Evolutionary conservation across 2,329 filamentous ascomycete species (phyloP), one percentile per base, ranked within the genome.

Genomic region (Claviceps humidiphila): DNA sequence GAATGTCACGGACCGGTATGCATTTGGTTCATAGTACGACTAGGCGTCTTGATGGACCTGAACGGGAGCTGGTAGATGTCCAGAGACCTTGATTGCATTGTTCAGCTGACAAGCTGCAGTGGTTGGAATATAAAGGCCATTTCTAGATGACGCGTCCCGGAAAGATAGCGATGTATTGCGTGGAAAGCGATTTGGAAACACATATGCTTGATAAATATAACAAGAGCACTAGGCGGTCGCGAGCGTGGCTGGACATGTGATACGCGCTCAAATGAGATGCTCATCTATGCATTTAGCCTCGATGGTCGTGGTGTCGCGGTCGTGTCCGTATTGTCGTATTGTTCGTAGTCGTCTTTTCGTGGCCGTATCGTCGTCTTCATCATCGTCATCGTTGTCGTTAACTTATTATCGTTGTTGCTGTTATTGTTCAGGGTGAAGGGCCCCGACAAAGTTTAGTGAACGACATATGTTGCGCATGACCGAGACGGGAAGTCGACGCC

Each of bases 141-240:
- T 52, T 39, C 37, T 34, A 38, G 49, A 43, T 30, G 52, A 24
- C 26, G 42, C 38, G 24, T 47, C 14, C 30, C 9, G 30, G n/a
- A 17, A 20, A 43, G 43, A 20, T 44, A 52, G 54, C 26, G 38
- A 46, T 42, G 26, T 48, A 46, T 46, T 49, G 17, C 26, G 20
- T 44, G 48, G 39, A 42, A 45, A 45, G 47, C 47, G 47, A 48
- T 46, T 47, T 56, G 22, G 9, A 47, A 47, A 53, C 3, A 50
- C 54, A 42, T 24, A 13, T 51, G 44, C 37, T 42, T 42, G 14
- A 34, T 47, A 2, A 47, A 39, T 41, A 39, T n/a, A 16, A 20
- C 11, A 16, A 43, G 22, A 49, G 22, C 24, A 5, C 20, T 26
- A 17, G 43, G 22, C 30, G 20, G 8, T 13, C 22, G 17, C n/a